Base-by-base conservation (phyloP, 176 grass and related monocot species). In the Urochloa ruziziensis region DNA sequence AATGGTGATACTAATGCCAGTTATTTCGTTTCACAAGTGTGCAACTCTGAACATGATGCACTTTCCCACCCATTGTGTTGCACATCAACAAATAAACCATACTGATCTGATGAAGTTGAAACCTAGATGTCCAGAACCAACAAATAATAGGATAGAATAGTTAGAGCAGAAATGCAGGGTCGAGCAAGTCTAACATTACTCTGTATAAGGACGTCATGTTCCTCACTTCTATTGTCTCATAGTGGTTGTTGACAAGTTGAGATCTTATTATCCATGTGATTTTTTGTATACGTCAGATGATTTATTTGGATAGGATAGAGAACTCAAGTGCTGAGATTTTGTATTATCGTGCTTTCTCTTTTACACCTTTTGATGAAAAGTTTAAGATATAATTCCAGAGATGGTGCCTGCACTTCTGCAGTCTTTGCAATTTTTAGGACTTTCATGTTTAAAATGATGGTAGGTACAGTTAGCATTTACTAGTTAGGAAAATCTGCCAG, bases 131-230 rank as follows among this genome's bases (percentile, higher is more conserved):
- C 0, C 32, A 21, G 28, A 80, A 63, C 28, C 11, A 80, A 37
- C 18, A 53, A 73, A 52, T 18, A 35, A 30, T 48, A 16, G 17
- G 39, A 27, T 70, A 57, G 70, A 62, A 68, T 89, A 36, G 33
- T 56, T 47, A 54, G 63, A 47, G 23, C 72, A 85, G 16, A 14
- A 56, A 29, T 64, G 14, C 29, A 84, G 44, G 16, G 25, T 66
- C 5, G 27, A 16, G 57, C 78, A 82, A 71, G 64, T 70, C 28
- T 89, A 70, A 82, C 53, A 67, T 70, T 70, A 82, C 25, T 13
- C 48, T 77, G 3, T 36, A 39, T 65, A 14, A 86, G 72, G 47
- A 60, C 70, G 85, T 37, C 28, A 64, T 53, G 33, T 62, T 78
- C 62, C 56, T 80, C 49, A 16, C 3, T 36, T 76, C 5, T 43